A percentile compares a stretch with the other conserved stretches of the same genome.
Evolutionary conservation across 208 protist genomes (phyloP).

Genomic region (Trypanosoma vivax): DNA sequence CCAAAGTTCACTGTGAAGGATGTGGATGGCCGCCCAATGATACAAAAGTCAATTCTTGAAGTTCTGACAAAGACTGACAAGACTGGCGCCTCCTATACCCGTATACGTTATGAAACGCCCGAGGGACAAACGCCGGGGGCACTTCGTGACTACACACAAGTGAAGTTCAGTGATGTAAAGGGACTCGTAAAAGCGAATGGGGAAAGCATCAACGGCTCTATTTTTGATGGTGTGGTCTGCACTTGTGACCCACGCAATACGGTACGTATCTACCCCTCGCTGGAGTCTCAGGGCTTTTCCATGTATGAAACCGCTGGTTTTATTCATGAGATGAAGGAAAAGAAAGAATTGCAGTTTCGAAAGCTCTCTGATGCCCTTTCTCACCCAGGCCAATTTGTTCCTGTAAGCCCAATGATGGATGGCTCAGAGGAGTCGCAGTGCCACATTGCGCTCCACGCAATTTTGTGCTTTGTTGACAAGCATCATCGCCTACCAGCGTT

Average conservation of each 20-base stretch:
- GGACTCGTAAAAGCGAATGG: conserved; percentile 54
- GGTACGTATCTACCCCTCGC: conserved; percentile 80
- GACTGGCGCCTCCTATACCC: conserved; percentile 52
- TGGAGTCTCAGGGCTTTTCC: conserved; percentile 60
- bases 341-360: conserved; percentile 43
- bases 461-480: conserved; percentile 64
- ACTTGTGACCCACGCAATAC: conserved; percentile 62
- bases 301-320: conserved; percentile 80
- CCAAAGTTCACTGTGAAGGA: conserved; percentile 72
- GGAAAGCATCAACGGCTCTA: conserved; percentile 51
- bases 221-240: conserved; percentile 76
- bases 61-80: conserved; percentile 53
- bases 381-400: conserved; percentile 59
- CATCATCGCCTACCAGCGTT: conserved; percentile 58
- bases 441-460: conserved; percentile 51
- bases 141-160: conserved; percentile 75
- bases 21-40: conserved; percentile 66
- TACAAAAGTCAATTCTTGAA: conserved; percentile 72
- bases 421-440: conserved; percentile 66
- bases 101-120: conserved; percentile 76
- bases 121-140: conserved; percentile 78
- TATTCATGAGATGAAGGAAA: conserved; percentile 80
- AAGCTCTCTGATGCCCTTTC: conserved; percentile 44
- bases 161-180: conserved; percentile 82
- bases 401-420: conserved; percentile 85